Evolutionary conservation across 179 eudicot genomes (phyloP).

Genomic region (Spergularia azorica): DNA sequence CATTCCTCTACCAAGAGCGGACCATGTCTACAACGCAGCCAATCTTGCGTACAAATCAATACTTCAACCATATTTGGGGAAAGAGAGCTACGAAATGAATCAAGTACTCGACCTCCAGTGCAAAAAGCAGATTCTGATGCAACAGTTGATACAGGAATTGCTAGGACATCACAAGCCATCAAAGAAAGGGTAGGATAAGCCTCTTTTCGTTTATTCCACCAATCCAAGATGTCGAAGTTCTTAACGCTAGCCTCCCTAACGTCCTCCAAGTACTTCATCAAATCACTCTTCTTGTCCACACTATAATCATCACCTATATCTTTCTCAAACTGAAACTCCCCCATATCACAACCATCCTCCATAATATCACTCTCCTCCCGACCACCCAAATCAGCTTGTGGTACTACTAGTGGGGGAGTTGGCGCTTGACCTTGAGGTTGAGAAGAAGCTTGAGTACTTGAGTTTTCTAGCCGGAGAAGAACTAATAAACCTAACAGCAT

Average conservation of each 20-base stretch:
- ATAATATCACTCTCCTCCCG: background rate
- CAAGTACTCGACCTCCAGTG: constrained; percentile 5
- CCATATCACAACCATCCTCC: background rate
- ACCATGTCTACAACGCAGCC: too few relatives aligned
- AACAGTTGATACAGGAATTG: background rate
- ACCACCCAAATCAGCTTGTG: background rate
- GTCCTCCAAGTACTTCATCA: background rate
- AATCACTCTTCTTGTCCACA: constrained; percentile 1
- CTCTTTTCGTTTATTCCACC: background rate
- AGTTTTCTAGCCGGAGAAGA: background rate
- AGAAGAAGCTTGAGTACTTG: background rate
- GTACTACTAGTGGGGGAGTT: background rate
- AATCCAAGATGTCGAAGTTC: background rate
- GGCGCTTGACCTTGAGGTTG: background rate
- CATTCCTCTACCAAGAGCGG: too few relatives aligned
- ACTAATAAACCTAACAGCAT: background rate
- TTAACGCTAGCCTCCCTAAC: background rate
- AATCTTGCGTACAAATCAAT: too few relatives aligned
- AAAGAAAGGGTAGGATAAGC: background rate
- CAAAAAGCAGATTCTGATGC: constrained; percentile 13
- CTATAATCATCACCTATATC: background rate
- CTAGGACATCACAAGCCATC: constrained; percentile 14
- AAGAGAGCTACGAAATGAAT: constrained; percentile 4
- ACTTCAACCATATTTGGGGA: too few relatives aligned
- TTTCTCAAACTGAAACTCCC: background rate